phyloP scores from a whole-genome alignment of 371 early-diverging fungal species.

The Mucor plumbeus region DNA sequence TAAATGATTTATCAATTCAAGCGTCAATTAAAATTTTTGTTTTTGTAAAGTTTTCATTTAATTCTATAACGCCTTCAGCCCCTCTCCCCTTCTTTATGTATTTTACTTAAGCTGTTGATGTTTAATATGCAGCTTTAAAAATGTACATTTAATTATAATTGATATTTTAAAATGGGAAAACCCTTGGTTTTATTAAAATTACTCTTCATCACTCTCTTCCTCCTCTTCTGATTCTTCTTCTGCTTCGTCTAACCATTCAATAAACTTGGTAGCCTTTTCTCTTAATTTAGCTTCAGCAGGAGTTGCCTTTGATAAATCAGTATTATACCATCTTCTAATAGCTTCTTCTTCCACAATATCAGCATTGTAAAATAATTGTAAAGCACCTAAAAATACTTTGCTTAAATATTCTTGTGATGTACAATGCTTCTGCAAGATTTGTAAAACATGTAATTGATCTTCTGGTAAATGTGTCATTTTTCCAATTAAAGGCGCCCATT shows the following conservation, averaged over 20 bases:
- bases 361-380: slow-evolving; percentile 77
- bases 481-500: slow-evolving; percentile 75
- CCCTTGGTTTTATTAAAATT: slow-evolving; percentile 1
- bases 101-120: too few species aligned
- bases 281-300: slow-evolving; percentile 44
- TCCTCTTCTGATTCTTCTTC: slow-evolving; percentile 52
- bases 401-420: slow-evolving; percentile 46
- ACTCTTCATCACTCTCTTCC: slow-evolving; percentile 32
- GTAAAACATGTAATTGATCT: slow-evolving; percentile 81
- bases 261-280: slow-evolving; percentile 59
- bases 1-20: too few species aligned
- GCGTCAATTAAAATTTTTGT: too few species aligned
- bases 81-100: too few species aligned
- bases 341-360: slow-evolving; percentile 89
- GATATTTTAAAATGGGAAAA: too few species aligned
- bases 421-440: slow-evolving; percentile 65
- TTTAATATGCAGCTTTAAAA: too few species aligned
- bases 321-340: slow-evolving; percentile 76
- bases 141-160: too few species aligned
- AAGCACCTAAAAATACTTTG: slow-evolving; percentile 66
- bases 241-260: slow-evolving; percentile 75
- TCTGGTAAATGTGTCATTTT: slow-evolving; percentile 73
- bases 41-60: too few species aligned
- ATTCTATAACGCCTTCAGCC: too few species aligned
- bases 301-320: slow-evolving; percentile 39